Evolutionary conservation across 129 eudicot genomes (phyloP).

Genomic region (Flaveria brownii): DNA sequence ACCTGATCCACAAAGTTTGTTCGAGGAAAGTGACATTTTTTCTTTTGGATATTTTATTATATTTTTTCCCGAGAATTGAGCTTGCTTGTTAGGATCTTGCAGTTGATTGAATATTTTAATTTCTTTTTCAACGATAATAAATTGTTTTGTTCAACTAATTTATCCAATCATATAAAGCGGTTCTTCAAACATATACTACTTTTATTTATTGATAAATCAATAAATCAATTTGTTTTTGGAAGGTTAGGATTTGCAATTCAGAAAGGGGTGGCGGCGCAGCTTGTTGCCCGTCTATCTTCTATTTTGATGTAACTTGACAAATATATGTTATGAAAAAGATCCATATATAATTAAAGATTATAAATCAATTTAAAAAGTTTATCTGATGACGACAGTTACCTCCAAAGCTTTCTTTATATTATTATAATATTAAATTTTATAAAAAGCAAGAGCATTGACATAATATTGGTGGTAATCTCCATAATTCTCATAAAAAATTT

Average conservation of each 20-base stretch:
- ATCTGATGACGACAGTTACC: slow-evolving; percentile 18
- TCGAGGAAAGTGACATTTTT: slow-evolving; percentile 9
- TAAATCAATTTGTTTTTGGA: neutral
- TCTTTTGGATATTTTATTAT: slow-evolving; percentile 1
- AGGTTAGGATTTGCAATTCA: too few relatives aligned
- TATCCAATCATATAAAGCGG: slow-evolving; percentile 10
- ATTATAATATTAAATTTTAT: neutral
- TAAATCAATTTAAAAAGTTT: neutral
- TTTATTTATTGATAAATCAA: slow-evolving; percentile 3
- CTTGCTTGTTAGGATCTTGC: slow-evolving; percentile 14
- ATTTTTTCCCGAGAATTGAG: slow-evolving; percentile 15
- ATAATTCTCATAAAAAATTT: neutral
- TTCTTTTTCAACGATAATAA: slow-evolving; percentile 8
- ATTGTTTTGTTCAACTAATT: slow-evolving; percentile 19
- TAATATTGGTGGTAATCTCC: slow-evolving; percentile 1
- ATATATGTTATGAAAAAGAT: too few relatives aligned
- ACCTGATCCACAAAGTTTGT: slow-evolving; percentile 9
- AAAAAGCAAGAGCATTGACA: slow-evolving; percentile 15
- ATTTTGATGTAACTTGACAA: too few relatives aligned
- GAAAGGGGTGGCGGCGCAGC: too few relatives aligned
- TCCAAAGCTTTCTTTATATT: slow-evolving; percentile 7
- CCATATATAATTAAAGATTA: too few relatives aligned
- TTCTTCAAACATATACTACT: neutral
- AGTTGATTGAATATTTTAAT: slow-evolving; percentile 1
- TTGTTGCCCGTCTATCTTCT: too few relatives aligned